Conservation (phyloP, 305 asterid species). For the Fraxinus dipetala region DNA sequence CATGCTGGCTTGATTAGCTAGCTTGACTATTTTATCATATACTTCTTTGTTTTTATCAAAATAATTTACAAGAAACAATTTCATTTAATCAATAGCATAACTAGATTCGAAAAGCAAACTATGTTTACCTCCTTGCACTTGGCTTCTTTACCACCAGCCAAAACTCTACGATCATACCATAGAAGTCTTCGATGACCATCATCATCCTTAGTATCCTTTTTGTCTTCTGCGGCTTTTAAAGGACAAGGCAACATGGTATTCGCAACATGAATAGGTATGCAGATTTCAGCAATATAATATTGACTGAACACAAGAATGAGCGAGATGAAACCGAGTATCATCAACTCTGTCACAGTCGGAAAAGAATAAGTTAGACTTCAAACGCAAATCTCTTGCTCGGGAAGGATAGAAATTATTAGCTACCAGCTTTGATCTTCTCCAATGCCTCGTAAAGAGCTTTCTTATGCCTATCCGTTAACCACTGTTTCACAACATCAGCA, state of each 20-base stretch:
- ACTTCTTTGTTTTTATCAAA: neutral
- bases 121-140: slow-evolving; percentile 48
- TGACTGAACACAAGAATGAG: slow-evolving; percentile 64
- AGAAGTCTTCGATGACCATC: slow-evolving; percentile 50
- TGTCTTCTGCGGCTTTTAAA: neutral
- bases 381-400: neutral
- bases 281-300: slow-evolving; percentile 64
- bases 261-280: slow-evolving; percentile 55
- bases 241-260: slow-evolving; percentile 69
- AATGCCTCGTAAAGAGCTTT: slow-evolving; percentile 75
- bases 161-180: slow-evolving; percentile 55
- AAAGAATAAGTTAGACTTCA: slow-evolving; percentile 15
- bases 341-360: slow-evolving; percentile 50
- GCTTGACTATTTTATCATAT: neutral
- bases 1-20: neutral
- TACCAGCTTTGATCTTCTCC: slow-evolving; percentile 85
- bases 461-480: slow-evolving; percentile 71
- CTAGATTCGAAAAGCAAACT: neutral
- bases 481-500: slow-evolving; percentile 39
- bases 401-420: neutral
- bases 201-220: slow-evolving; percentile 1
- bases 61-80: neutral
- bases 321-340: slow-evolving; percentile 76
- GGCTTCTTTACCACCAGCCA: slow-evolving; percentile 35
- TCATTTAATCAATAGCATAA: neutral